These are phyloP conservation scores for Hypoxylon sp. DNA, from an alignment of 2,329 filamentous ascomycete genomes.

Conservation along the genomic window DNA sequence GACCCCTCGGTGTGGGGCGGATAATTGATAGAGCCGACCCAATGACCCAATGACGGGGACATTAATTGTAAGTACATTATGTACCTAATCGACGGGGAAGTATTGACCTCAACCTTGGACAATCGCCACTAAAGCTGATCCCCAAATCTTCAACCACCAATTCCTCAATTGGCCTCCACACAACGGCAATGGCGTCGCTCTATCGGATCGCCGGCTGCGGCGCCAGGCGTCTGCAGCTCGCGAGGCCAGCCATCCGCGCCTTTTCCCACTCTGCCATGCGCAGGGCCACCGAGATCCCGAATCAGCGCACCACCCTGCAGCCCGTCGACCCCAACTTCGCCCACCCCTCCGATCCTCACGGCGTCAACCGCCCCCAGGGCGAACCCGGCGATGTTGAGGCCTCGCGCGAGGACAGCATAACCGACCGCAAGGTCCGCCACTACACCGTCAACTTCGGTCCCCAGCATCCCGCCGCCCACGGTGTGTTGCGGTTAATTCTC, in stretches of 20 bases:
- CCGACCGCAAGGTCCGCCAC: slow-evolving; percentile 89
- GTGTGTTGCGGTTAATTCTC: slow-evolving; percentile 96
- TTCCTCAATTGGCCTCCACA: slow-evolving; percentile 52
- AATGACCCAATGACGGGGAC: slow-evolving; percentile 53
- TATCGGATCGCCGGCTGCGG: slow-evolving; percentile 80
- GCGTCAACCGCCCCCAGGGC: slow-evolving; percentile 61
- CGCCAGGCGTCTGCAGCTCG: slow-evolving; percentile 72
- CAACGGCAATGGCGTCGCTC: slow-evolving; percentile 75
- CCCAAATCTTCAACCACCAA: slow-evolving; percentile 39
- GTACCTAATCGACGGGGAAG: slow-evolving; percentile 1
- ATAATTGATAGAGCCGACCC: slow-evolving; percentile 48
- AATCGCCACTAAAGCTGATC: slow-evolving; percentile 25
- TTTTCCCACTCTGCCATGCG: slow-evolving; percentile 77
- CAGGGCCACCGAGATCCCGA: slow-evolving; percentile 71
- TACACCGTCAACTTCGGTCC: slow-evolving; percentile 99
- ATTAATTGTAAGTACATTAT: slow-evolving; percentile 50
- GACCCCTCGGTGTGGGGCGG: slow-evolving; percentile 36
- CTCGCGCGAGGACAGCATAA: slow-evolving; percentile 64
- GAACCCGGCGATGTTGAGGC: slow-evolving; percentile 62
- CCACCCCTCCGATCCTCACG: slow-evolving; percentile 64
- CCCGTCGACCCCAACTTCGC: slow-evolving; percentile 76
- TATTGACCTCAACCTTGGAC: slow-evolving; percentile 31
- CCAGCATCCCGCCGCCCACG: slow-evolving; percentile 98
- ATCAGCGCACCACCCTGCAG: slow-evolving; percentile 73
- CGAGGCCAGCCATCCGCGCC: slow-evolving; percentile 60